Percentiles rank a stretch among this genome's conserved stretches.
These are phyloP conservation scores for Blumeriella jaapii DNA, from an alignment of 2,329 filamentous ascomycete genomes.

Conservation along the genomic window DNA sequence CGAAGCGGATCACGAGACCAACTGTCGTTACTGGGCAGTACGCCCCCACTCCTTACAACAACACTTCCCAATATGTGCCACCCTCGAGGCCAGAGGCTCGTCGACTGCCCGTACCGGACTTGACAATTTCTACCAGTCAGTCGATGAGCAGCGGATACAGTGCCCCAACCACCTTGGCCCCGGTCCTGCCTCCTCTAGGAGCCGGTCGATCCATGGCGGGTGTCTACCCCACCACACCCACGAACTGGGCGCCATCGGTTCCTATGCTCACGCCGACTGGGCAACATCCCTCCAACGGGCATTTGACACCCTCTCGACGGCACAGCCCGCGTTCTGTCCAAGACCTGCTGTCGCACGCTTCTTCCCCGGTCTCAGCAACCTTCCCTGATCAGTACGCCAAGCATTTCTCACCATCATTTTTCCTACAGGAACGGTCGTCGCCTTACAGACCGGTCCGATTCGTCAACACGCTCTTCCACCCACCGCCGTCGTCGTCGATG, in stretches of 20 bases:
- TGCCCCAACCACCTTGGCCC: constrained; percentile 14
- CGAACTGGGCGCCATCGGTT: constrained; percentile 34
- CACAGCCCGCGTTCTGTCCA: constrained; percentile 26
- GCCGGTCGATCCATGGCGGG: constrained; percentile 61
- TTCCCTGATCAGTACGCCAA: constrained; percentile 38
- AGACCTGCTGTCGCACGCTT: constrained; percentile 26
- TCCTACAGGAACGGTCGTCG: constrained; percentile 77
- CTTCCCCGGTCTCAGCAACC: constrained; percentile 28
- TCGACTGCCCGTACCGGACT: constrained; percentile 58
- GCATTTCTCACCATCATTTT: constrained; percentile 64
- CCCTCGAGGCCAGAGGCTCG: constrained; percentile 29
- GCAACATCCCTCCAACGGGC: constrained; percentile 19
- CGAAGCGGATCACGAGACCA: constrained; percentile 34
- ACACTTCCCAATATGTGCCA: too few relatives aligned
- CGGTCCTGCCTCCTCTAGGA: constrained; percentile 23
- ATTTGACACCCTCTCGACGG: constrained; percentile 27
- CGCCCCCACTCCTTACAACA: constrained; percentile 1
- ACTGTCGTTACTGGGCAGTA: constrained; percentile 7
- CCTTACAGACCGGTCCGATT: constrained; percentile 86
- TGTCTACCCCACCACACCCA: constrained; percentile 50
- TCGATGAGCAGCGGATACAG: constrained; percentile 18
- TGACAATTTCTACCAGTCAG: constrained; percentile 36
- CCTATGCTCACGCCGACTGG: constrained; percentile 23
- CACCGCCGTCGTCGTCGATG: constrained; percentile 68
- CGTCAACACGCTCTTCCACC: constrained; percentile 83